These are phyloP conservation scores for Boletus sensibilis DNA, from an alignment of 768 basidiomycete species.

Conservation along the genomic window DNA sequence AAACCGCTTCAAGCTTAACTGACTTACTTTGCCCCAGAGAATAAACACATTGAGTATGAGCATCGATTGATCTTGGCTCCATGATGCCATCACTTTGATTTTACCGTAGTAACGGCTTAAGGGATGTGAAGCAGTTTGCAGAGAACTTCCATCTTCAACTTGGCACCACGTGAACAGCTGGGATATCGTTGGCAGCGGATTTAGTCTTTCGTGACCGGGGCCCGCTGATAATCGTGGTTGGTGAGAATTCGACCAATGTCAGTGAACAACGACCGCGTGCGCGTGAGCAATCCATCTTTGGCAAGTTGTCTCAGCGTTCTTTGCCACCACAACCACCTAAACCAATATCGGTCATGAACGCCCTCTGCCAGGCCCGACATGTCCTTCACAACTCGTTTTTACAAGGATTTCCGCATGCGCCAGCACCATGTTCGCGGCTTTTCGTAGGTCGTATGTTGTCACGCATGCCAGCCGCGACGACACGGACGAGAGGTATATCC, in stretches of 20 bases:
- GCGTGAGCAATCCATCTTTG: slow-evolving; percentile 12
- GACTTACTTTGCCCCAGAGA: neutral
- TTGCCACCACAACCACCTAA: neutral
- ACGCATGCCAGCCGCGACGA: neutral
- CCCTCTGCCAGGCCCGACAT: slow-evolving; percentile 19
- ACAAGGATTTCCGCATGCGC: slow-evolving; percentile 5
- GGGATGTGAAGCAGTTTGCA: neutral
- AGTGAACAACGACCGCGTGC: neutral
- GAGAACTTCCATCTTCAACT: neutral
- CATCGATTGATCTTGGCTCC: neutral
- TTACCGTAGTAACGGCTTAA: neutral
- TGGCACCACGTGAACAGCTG: too few species aligned
- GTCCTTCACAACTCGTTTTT: slow-evolving; percentile 24
- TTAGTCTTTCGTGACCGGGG: neutral
- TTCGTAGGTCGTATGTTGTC: neutral
- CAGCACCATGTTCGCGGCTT: slow-evolving; percentile 2
- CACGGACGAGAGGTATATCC: slow-evolving; percentile 16
- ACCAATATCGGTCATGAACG: slow-evolving; percentile 16
- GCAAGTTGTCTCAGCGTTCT: slow-evolving; percentile 5
- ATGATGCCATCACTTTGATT: neutral
- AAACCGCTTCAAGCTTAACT: neutral
- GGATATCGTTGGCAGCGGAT: too few species aligned
- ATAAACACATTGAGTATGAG: neutral
- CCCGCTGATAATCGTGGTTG: slow-evolving; percentile 5
- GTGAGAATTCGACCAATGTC: slow-evolving; percentile 1